Evolutionary conservation across 352 stramenopile species (phyloP), one percentile per base, ranked within the genome.

Genomic region (Phytophthora colocasiae): DNA sequence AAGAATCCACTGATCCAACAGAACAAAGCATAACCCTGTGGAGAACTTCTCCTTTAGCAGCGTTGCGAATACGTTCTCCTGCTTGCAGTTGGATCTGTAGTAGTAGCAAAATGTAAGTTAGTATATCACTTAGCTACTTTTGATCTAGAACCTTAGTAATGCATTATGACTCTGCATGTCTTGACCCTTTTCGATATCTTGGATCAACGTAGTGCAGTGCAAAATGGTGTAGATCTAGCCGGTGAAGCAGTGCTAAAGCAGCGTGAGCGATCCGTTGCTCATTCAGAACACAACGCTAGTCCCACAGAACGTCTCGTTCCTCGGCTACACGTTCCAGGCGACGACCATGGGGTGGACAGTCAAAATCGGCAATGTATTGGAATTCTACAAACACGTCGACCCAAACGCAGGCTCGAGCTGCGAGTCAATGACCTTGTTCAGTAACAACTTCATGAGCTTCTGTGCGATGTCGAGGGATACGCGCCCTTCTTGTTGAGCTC

Each of bases 401-500:
- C 81, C 76, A 48, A 91, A 88, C 38, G 58, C 31, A 15, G 78
- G 73, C 57, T 73, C 73, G 65, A 90, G 65, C 53, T 78, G 70
- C 36, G 70, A 62, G 24, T 69, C 32, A 44, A 91, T 76, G 63
- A 87, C 17, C 38, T 82, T 71, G 66, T 91, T 89, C 32, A 83
- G 38, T 9, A 87, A 53, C 41, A 77, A 85, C 36, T 81, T 77
- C 48, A 63, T 26, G 26, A 88, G 57, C 62, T 69, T 76, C 52
- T 84, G 63, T 11, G 65, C 54, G 48, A 80, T 54, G 22, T 69
- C 36, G 40, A 87, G 71, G 53, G 80, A 69, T 4, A 64, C 65
- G 32, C 65, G 32, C 63, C 72, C 77, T 89, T 91, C 71, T 87
- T 83, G 80, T 91, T 91, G 47, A 89, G 58, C 55, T 77, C 54